Evolutionary conservation across 1,284 basidiomycete genomes (phyloP).

Genomic region (Apiotrichum sp.): DNA sequence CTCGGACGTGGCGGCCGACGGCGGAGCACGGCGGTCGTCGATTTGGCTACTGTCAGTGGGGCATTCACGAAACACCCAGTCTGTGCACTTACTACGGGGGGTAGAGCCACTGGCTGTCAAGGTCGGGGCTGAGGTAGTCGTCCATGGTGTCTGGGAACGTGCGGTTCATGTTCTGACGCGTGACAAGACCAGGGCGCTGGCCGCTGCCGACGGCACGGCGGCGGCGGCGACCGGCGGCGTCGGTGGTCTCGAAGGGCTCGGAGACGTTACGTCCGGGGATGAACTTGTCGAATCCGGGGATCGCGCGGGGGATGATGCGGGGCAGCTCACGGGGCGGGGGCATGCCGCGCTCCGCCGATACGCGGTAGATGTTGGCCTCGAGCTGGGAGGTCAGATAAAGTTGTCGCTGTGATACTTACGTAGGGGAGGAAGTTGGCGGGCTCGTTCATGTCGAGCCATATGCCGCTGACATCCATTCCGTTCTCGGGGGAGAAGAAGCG

Average conservation of each 20-base stretch:
- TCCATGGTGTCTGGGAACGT: conserved; percentile 4
- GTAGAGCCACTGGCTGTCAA: conserved; percentile 27
- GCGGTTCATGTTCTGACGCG: not conserved
- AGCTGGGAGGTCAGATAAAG: conserved; percentile 2
- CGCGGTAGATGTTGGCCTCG: conserved; percentile 24
- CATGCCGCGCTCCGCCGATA: conserved; percentile 16
- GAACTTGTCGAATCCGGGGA: conserved; percentile 15
- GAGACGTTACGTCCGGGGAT: conserved; percentile 21
- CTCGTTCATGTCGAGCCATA: conserved; percentile 63
- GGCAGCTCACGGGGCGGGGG: conserved; percentile 16
- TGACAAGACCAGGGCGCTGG: not conserved
- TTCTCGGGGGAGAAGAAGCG: conserved; percentile 52
- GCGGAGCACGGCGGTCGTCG: conserved; percentile 21
- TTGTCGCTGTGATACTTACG: not conserved
- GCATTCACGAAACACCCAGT: not conserved
- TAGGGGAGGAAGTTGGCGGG: conserved; percentile 46
- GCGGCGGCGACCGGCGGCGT: not conserved
- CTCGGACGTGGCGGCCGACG: conserved; percentile 16
- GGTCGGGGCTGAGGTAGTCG: conserved; percentile 19
- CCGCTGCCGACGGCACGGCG: not conserved
- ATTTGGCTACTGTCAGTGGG: conserved; percentile 8
- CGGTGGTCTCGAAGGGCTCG: not conserved
- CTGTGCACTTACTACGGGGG: conserved; percentile 20
- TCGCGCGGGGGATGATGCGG: conserved; percentile 11
- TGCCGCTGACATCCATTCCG: conserved; percentile 40